Conservation (phyloP, 2,329 filamentous ascomycete genomes). For the Nothophaeocryptopus gaeumannii region DNA sequence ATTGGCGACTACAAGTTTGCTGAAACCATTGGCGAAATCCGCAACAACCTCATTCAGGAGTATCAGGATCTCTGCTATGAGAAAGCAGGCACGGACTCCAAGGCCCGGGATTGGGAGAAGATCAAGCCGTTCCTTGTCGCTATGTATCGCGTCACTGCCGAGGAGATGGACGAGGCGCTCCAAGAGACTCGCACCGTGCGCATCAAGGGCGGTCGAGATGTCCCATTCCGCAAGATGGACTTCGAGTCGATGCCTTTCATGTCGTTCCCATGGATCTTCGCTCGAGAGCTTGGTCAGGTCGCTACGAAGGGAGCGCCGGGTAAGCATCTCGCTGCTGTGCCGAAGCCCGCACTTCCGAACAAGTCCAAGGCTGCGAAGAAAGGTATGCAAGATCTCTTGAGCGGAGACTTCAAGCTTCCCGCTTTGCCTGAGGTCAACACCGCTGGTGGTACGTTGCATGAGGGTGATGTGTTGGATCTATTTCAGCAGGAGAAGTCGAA, state of each 20-base stretch:
- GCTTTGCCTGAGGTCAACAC: slow-evolving; percentile 18
- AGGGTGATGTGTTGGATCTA: slow-evolving; percentile 22
- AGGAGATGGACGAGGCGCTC: slow-evolving; percentile 63
- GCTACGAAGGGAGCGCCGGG: slow-evolving; percentile 45
- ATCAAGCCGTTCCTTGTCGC: slow-evolving; percentile 75
- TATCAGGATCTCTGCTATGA: slow-evolving; percentile 67
- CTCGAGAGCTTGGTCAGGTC: slow-evolving; percentile 66
- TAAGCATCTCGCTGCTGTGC: slow-evolving; percentile 5
- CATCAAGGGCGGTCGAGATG: slow-evolving; percentile 39
- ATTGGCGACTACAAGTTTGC: slow-evolving; percentile 80
- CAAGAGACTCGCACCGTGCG: slow-evolving; percentile 47
- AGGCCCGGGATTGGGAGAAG: slow-evolving; percentile 47
- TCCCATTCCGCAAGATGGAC: slow-evolving; percentile 40
- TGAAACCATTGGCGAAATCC: slow-evolving; percentile 73
- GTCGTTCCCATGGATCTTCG: slow-evolving; percentile 91
- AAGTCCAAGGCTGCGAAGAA: slow-evolving; percentile 12
- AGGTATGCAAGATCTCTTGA: slow-evolving; percentile 10
- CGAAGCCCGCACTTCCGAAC: slow-evolving; percentile 13
- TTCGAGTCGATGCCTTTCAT: slow-evolving; percentile 70
- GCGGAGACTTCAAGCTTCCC: slow-evolving; percentile 14
- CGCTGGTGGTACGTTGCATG: slow-evolving; percentile 12
- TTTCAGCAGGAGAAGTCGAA: not conserved
- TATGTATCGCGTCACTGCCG: slow-evolving; percentile 80
- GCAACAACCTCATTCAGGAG: slow-evolving; percentile 62
- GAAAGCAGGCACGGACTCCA: slow-evolving; percentile 51